These are phyloP conservation scores for Epichloe hybrida DNA, from an alignment of 2,329 filamentous ascomycete genomes.

Conservation along the genomic window DNA sequence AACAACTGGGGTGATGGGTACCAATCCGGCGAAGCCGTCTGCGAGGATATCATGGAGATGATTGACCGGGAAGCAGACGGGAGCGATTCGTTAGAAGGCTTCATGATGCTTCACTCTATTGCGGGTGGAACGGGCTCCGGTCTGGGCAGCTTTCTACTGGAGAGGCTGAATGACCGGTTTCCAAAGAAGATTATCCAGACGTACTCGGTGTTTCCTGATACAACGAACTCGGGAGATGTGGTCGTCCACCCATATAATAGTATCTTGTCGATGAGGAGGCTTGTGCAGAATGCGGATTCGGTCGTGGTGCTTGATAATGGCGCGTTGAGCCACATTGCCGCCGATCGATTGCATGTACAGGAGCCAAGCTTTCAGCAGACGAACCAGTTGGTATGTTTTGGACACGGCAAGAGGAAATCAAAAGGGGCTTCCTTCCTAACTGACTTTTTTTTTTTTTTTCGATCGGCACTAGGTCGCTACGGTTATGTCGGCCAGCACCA, in stretches of 20 bases:
- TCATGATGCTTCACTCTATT: conserved; percentile 98
- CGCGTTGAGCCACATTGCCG: conserved; percentile 82
- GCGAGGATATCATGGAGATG: conserved; percentile 98
- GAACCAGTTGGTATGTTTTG: conserved; percentile 61
- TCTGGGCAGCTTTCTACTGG: conserved; percentile 87
- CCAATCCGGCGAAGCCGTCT: conserved; percentile 77
- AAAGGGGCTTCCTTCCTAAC: background rate
- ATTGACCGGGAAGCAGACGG: conserved; percentile 97
- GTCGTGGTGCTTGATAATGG: conserved; percentile 97
- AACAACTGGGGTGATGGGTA: conserved; percentile 99
- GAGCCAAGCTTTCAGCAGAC: conserved; percentile 95
- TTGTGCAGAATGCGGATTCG: conserved; percentile 94
- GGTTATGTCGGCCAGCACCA: conserved; percentile 97
- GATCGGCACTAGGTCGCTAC: conserved; percentile 53
- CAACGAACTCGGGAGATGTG: conserved; percentile 72
- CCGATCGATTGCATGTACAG: conserved; percentile 86
- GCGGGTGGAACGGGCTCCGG: conserved; percentile 93
- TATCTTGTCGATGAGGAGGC: conserved; percentile 73
- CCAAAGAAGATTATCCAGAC: conserved; percentile 99
- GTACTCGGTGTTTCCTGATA: conserved; percentile 96
- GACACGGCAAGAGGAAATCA: background rate
- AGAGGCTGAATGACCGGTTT: conserved; percentile 91
- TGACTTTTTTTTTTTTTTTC: background rate
- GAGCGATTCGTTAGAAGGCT: conserved; percentile 93
- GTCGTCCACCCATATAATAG: conserved; percentile 99